phyloP scores from a whole-genome alignment of 371 early-diverging fungal species.

The Gilbertella persicaria region DNA sequence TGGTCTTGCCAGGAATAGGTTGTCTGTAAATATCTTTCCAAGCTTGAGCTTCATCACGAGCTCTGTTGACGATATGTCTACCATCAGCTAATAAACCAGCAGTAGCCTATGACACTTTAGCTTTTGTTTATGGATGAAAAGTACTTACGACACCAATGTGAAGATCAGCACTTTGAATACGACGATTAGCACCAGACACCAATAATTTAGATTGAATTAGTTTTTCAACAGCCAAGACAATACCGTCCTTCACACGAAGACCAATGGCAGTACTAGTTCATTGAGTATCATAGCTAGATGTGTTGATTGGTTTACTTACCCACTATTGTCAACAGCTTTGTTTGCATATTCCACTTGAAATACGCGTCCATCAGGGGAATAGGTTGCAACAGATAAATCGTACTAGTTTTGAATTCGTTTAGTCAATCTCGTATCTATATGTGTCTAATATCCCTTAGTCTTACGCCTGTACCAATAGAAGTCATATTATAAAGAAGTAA shows the following conservation, averaged over 20 bases:
- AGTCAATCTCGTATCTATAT: background rate
- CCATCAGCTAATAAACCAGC: slow-evolving; percentile 97
- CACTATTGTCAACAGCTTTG: slow-evolving; percentile 98
- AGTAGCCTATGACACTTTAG: slow-evolving; percentile 63
- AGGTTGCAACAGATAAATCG: slow-evolving; percentile 96
- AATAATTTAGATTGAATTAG: slow-evolving; percentile 93
- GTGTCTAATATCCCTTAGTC: no score
- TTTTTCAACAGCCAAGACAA: slow-evolving; percentile 96
- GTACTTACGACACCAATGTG: slow-evolving; percentile 88
- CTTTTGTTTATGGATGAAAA: slow-evolving; percentile 12
- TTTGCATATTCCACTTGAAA: slow-evolving; percentile 98
- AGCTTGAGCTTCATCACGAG: slow-evolving; percentile 88
- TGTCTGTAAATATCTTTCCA: slow-evolving; percentile 88
- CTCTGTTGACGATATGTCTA: slow-evolving; percentile 85
- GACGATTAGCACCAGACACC: slow-evolving; percentile 89
- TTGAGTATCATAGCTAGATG: background rate
- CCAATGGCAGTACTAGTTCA: slow-evolving; percentile 86
- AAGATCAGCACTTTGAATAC: slow-evolving; percentile 89
- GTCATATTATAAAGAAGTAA: slow-evolving; percentile 44
- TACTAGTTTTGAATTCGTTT: slow-evolving; percentile 61
- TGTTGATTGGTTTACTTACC: slow-evolving; percentile 54
- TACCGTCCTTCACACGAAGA: slow-evolving; percentile 92
- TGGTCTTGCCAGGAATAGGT: slow-evolving; percentile 86
- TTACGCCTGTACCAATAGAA: slow-evolving; percentile 75
- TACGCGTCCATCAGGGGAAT: slow-evolving; percentile 98